Percentiles rank a stretch among this genome's conserved stretches.
phyloP scores from a whole-genome alignment of 345 rosid species.

The Populus nigra region DNA sequence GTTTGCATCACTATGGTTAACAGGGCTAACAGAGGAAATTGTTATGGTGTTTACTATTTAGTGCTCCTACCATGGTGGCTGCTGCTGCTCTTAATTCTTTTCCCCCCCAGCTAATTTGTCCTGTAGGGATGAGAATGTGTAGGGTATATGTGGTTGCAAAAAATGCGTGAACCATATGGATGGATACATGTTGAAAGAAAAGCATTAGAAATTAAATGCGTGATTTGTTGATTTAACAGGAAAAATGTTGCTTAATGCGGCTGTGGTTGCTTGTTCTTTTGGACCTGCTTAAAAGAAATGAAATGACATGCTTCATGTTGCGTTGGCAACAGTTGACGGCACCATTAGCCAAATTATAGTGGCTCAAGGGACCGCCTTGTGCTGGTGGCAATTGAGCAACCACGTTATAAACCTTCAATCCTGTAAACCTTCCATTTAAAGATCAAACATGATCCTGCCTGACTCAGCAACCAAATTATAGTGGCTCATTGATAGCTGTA shows the following conservation, averaged over 20 bases:
- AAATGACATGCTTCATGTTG: constrained; percentile 5
- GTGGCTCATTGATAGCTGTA: not conserved
- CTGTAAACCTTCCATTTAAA: not conserved
- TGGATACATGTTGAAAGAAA: not conserved
- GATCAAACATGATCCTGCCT: not conserved
- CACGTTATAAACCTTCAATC: not conserved
- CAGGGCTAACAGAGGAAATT: not conserved
- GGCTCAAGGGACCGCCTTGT: constrained; percentile 3
- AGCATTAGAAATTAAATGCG: not conserved
- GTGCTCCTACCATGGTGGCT: too few relatives aligned
- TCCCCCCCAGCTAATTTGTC: not conserved
- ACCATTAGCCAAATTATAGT: not conserved
- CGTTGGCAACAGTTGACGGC: not conserved
- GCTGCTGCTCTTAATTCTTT: not conserved
- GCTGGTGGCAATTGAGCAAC: not conserved
- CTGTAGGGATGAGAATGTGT: not conserved
- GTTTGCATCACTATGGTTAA: not conserved
- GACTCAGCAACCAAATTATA: constrained; percentile 10
- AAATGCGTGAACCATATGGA: not conserved
- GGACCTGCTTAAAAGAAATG: not conserved
- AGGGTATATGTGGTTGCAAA: not conserved
- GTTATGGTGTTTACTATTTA: not conserved
- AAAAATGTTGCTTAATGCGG: not conserved
- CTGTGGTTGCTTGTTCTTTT: not conserved
- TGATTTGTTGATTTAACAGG: not conserved